phyloP scores from a whole-genome alignment of 116 monocot species.

The Posidonia oceanica region DNA sequence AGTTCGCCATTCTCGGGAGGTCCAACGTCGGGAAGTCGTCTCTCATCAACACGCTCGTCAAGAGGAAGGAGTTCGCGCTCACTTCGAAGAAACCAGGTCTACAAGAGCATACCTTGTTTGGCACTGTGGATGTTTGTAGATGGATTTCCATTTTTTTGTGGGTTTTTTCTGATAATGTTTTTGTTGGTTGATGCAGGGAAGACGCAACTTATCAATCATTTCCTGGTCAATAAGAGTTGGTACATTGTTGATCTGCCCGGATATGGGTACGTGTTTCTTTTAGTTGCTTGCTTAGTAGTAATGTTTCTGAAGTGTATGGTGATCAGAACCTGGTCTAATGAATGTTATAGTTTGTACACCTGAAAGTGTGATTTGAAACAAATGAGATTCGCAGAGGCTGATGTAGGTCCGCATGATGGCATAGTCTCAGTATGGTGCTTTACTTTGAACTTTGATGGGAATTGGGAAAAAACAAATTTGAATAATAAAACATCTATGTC shows the following conservation, averaged over 20 bases:
- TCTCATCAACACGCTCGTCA: constrained; percentile 75
- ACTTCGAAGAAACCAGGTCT: constrained; percentile 95
- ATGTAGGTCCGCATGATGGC: no score
- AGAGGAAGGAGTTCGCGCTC: constrained; percentile 69
- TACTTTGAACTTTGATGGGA: no score
- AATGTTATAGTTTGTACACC: no score
- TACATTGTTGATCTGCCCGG: constrained; percentile 43
- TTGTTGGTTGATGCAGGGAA: constrained; percentile 56
- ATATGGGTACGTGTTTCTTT: constrained; percentile 25
- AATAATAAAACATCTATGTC: no score
- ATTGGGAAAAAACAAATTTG: no score
- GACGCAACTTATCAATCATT: constrained; percentile 95
- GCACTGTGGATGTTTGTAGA: no score
- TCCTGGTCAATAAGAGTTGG: constrained; percentile 70
- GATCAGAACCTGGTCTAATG: no score
- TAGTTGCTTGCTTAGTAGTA: not conserved
- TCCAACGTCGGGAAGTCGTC: constrained; percentile 97
- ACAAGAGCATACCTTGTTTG: not conserved
- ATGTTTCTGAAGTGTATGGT: not conserved
- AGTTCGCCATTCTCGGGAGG: constrained; percentile 89
- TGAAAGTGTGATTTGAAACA: no score
- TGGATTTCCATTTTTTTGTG: not conserved
- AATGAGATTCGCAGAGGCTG: no score
- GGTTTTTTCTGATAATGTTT: not conserved
- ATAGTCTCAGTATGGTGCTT: no score